Percentiles rank a stretch among this genome's conserved stretches.
phyloP scores from a whole-genome alignment of 139 green algal species.

The Nannochloris sp. region DNA sequence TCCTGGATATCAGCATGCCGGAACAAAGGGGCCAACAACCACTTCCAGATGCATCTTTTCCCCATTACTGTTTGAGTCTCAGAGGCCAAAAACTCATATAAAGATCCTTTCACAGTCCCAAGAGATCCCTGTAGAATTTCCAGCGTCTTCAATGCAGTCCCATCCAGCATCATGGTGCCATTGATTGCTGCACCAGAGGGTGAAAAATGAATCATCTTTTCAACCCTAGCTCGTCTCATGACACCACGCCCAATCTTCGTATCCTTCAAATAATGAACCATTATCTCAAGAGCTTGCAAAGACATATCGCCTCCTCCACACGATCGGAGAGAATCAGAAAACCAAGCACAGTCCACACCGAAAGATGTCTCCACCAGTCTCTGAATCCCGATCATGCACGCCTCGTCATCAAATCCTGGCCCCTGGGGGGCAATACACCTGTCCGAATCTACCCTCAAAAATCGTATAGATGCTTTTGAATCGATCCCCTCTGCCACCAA shows the following conservation, averaged over 20 bases:
- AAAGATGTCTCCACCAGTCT: background rate
- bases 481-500: constrained; percentile 5
- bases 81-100: constrained; percentile 17
- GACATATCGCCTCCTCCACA: no score
- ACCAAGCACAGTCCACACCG: background rate
- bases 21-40: constrained; percentile 34
- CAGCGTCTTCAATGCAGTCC: constrained; percentile 30
- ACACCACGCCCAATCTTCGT: no score
- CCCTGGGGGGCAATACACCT: no score
- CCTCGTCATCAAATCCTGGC: no score
- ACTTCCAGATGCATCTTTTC: constrained; percentile 30
- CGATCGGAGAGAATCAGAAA: background rate
- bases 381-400: no score
- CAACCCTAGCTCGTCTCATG: no score
- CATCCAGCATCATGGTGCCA: constrained; percentile 41
- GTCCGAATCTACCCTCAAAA: no score
- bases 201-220: no score
- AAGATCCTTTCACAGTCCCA: constrained; percentile 25
- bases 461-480: no score
- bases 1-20: constrained; percentile 26
- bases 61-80: constrained; percentile 28
- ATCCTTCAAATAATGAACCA: no score
- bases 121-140: constrained; percentile 35
- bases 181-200: background rate
- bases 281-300: no score